These are phyloP conservation scores for Teratosphaeria viscida DNA, from an alignment of 2,329 filamentous ascomycete genomes.

Conservation along the genomic window DNA sequence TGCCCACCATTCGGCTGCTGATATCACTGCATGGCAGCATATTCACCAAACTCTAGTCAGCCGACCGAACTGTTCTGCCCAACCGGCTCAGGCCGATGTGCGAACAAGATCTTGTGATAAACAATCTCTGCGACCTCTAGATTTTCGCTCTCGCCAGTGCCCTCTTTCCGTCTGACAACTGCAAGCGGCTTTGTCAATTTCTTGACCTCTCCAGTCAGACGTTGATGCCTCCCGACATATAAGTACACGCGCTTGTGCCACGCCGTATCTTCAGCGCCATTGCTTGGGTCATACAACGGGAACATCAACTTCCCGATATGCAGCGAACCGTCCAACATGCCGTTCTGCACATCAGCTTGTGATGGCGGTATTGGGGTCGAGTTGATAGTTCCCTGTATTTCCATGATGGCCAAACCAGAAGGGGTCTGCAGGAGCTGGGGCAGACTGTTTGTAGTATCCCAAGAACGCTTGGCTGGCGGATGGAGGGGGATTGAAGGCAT, in stretches of 20 bases:
- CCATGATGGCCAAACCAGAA: constrained; percentile 76
- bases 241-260: constrained; percentile 87
- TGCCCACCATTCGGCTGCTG: background rate
- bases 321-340: constrained; percentile 26
- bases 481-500: constrained; percentile 9
- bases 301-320: constrained; percentile 66
- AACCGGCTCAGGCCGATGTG: constrained; percentile 74
- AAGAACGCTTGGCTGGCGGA: constrained; percentile 2
- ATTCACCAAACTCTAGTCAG: background rate
- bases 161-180: constrained; percentile 50
- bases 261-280: constrained; percentile 42
- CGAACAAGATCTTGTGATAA: constrained; percentile 78
- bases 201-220: constrained; percentile 81
- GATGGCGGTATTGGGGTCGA: constrained; percentile 41
- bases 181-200: constrained; percentile 71
- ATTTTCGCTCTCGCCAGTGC: constrained; percentile 34
- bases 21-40: background rate
- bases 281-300: constrained; percentile 55
- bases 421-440: constrained; percentile 81
- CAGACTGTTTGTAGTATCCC: constrained; percentile 45
- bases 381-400: constrained; percentile 87
- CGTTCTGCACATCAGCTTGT: background rate
- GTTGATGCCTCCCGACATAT: constrained; percentile 80
- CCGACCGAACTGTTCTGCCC: constrained; percentile 16
- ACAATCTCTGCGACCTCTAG: constrained; percentile 82